phyloP scores from a whole-genome alignment of 106 monocot species.

The Iris macrosiphon region DNA sequence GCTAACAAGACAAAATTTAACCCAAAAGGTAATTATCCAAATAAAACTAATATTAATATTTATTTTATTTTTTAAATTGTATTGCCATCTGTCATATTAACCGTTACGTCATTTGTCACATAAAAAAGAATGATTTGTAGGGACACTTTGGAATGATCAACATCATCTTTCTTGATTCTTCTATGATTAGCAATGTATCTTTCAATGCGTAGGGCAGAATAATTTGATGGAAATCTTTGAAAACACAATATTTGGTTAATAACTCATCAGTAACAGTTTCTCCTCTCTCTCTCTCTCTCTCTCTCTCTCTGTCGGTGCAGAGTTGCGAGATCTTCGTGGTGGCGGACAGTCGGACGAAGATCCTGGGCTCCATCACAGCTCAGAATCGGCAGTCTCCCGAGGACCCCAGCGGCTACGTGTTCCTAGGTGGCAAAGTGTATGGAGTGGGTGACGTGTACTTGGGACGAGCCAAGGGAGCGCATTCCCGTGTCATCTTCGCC shows the following conservation, averaged over 20 bases:
- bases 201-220: too few relatives aligned
- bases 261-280: not conserved
- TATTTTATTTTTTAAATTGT: too few relatives aligned
- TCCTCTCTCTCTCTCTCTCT: not conserved
- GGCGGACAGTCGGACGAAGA: slow-evolving; percentile 45
- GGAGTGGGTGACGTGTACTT: slow-evolving; percentile 56
- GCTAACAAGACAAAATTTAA: too few relatives aligned
- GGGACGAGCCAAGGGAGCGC: slow-evolving; percentile 50
- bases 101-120: too few relatives aligned
- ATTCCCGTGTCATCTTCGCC: slow-evolving; percentile 69
- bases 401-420: slow-evolving; percentile 69
- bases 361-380: slow-evolving; percentile 72
- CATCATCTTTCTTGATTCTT: too few relatives aligned
- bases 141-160: too few relatives aligned
- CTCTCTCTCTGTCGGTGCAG: slow-evolving; percentile 15
- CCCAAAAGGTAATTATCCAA: too few relatives aligned
- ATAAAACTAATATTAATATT: too few relatives aligned
- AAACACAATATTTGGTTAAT: not conserved
- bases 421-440: slow-evolving; percentile 71
- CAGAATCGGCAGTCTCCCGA: slow-evolving; percentile 53
- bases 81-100: too few relatives aligned
- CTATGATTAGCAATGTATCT: too few relatives aligned
- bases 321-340: slow-evolving; percentile 84
- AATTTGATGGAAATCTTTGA: too few relatives aligned
- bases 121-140: too few relatives aligned